Evolutionary conservation across 2,329 filamentous ascomycete species (phyloP), one percentile per base, ranked within the genome.

Genomic region (Fusarium aywerte): DNA sequence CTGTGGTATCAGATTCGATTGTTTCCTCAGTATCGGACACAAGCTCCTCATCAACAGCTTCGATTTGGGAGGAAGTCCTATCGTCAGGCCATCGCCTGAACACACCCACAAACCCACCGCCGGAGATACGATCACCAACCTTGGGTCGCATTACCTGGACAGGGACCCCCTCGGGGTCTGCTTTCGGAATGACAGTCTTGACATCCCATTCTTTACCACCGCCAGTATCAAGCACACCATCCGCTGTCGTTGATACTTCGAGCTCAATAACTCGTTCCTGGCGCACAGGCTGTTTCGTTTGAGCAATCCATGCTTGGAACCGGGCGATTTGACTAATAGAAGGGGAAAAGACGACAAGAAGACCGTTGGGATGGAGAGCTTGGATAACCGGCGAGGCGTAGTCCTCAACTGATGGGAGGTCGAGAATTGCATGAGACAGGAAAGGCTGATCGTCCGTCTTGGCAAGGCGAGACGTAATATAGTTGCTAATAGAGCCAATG

Each of bases 241-340:
- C 79, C 1, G 73, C 73, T 7, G 73, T 75, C 1, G 78, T 80
- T 5, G 78, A 75, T 10, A 76, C 73, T 8, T 82, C 81, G 65
- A 90, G 78, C 75, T 91, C 89, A 16, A 90, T 72, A 1, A 88
- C 85, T 42, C 81, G 83, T 36, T 90, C 88, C 10, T 89, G 77
- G 25, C 83, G 76, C 21, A 85, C 53, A 16, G 87, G 86, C 52
- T 92, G 79, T 4, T 76, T 78, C 13, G 85, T 79, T 27, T 83
- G 78, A 58, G 83, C 84, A 31, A 88, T 53, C 78, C 78, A 80
- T 20, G 72, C 58, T 36, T 76, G 73, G 59, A 89, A 91, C 7
- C 88, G 84, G 38, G 84, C 87, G 55, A 95, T 90, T 76, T 95
- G 92, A 11, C 91, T 93, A 59, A 96, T 88, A 70, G 88, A 92